Conservation (phyloP, 1,284 basidiomycete genomes). For the Chiua sp. region DNA sequence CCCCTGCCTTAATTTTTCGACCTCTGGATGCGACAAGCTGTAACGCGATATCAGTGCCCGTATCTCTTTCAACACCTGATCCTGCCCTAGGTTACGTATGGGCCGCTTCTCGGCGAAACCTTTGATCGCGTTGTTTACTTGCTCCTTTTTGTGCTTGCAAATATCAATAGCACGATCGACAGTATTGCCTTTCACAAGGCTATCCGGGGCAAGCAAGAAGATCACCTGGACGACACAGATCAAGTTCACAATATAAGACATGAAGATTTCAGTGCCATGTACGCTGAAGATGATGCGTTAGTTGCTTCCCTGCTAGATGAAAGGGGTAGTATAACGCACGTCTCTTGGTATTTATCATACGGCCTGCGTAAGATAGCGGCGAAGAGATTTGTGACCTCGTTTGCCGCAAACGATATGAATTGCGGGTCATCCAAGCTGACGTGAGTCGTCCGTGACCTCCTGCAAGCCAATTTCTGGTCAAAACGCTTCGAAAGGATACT, state of each 20-base stretch:
- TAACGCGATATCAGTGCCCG: not conserved
- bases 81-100: no score
- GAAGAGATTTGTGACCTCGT: not conserved
- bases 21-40: no score
- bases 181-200: not conserved
- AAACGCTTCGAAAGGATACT: not conserved
- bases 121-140: not conserved
- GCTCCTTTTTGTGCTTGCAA: not conserved
- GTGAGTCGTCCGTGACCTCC: not conserved
- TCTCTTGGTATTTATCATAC: constrained; percentile 3
- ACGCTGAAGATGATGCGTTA: no score
- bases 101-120: not conserved
- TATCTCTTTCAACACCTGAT: constrained; percentile 2
- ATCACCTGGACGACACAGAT: no score
- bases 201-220: no score
- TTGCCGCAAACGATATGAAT: not conserved
- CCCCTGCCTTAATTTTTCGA: no score
- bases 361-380: constrained; percentile 18
- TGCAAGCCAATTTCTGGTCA: not conserved
- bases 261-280: no score
- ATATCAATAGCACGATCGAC: not conserved
- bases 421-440: no score
- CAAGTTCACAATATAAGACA: no score
- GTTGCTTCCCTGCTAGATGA: no score
- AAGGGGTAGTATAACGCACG: constrained; percentile 6